Conservation (phyloP, 106 monocot species). For the Apostasia shenzhenica region DNA sequence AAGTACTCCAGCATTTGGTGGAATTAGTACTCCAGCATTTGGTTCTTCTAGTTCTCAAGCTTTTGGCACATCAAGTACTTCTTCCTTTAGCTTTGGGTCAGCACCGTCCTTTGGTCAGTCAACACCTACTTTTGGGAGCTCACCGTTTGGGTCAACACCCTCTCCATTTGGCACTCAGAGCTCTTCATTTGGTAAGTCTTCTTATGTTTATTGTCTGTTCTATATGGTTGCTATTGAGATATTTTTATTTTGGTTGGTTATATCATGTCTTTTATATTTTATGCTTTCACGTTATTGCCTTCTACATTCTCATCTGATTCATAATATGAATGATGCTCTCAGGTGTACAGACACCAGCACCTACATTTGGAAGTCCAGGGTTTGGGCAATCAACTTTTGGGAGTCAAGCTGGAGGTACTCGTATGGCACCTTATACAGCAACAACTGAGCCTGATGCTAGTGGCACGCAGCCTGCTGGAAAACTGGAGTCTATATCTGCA, state of each 20-base stretch:
- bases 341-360: slow-evolving; percentile 67
- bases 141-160: slow-evolving; percentile 51
- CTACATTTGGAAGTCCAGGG: slow-evolving; percentile 60
- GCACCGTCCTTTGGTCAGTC: slow-evolving; percentile 50
- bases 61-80: slow-evolving; percentile 19
- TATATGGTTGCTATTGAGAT: background rate
- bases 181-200: slow-evolving; percentile 63
- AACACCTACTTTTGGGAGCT: slow-evolving; percentile 53
- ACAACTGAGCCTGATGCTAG: slow-evolving; percentile 61
- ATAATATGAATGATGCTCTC: slow-evolving; percentile 9
- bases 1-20: slow-evolving; percentile 22
- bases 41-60: slow-evolving; percentile 13
- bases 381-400: slow-evolving; percentile 63
- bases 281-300: background rate
- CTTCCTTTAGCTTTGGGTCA: slow-evolving; percentile 25
- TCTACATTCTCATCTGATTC: background rate
- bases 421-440: slow-evolving; percentile 52
- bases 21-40: slow-evolving; percentile 15
- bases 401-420: slow-evolving; percentile 59
- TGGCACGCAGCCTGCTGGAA: slow-evolving; percentile 55
- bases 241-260: too few relatives aligned
- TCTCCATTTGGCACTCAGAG: slow-evolving; percentile 65
- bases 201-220: background rate
- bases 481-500: slow-evolving; percentile 92
- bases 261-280: background rate